Conservation (phyloP, 169 alveolate genomes). For the Eimeria acervulina region DNA sequence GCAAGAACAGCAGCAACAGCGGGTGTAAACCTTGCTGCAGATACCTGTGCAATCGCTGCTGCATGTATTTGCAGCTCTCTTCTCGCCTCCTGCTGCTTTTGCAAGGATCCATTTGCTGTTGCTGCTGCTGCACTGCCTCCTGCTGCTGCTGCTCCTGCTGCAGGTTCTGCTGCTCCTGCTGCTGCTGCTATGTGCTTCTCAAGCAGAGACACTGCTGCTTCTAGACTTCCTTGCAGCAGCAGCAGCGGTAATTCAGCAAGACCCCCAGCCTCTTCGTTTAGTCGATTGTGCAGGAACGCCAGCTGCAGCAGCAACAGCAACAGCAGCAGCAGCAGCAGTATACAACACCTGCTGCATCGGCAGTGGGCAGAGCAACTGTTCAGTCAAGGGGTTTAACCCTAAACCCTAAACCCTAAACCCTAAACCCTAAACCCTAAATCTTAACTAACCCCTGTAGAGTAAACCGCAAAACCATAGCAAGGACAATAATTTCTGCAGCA, state of each 20-base stretch:
- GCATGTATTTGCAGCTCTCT: slow-evolving; percentile 53
- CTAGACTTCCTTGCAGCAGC: slow-evolving; percentile 74
- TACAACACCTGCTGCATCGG: neutral
- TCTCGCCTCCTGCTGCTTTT: slow-evolving; percentile 9
- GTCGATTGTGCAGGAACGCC: slow-evolving; percentile 27
- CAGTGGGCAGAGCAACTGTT: neutral
- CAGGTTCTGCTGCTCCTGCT: slow-evolving; percentile 44
- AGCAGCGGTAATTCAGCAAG: slow-evolving; percentile 21
- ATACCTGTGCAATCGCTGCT: slow-evolving; percentile 51
- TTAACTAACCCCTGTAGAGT: neutral
- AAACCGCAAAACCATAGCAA: neutral
- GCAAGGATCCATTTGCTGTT: neutral
- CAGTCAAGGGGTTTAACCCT: neutral
- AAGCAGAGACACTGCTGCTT: slow-evolving; percentile 41
- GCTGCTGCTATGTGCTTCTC: slow-evolving; percentile 61
- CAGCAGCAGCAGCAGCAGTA: slow-evolving; percentile 13
- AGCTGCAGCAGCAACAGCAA: slow-evolving; percentile 65
- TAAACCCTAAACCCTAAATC: neutral
- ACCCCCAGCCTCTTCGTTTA: neutral
- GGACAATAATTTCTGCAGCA: neutral
- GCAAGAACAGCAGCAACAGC: neutral
- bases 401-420: neutral
- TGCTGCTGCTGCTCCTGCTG: slow-evolving; percentile 3
- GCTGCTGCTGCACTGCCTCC: neutral
- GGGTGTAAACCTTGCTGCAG: neutral